Conservation (phyloP, 495 filamentous ascomycete species). For the Aspergillus ostianus region DNA sequence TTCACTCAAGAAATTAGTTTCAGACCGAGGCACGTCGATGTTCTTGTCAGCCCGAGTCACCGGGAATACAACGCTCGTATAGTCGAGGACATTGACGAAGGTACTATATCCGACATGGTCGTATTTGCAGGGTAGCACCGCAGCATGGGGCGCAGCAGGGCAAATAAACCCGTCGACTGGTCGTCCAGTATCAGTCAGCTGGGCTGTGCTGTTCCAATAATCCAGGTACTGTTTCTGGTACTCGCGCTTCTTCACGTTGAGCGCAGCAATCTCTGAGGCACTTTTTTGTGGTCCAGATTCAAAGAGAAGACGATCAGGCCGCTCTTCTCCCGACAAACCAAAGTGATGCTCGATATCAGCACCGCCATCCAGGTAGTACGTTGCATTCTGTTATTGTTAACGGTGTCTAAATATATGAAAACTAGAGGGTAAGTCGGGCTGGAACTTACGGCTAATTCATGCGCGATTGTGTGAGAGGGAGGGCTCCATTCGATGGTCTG, state of each 20-base stretch:
- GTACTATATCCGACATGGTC: slow-evolving; percentile 50
- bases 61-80: slow-evolving; percentile 55
- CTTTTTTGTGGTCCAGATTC: slow-evolving; percentile 28
- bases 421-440: neutral
- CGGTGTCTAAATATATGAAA: neutral
- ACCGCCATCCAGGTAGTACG: slow-evolving; percentile 48
- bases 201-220: slow-evolving; percentile 64
- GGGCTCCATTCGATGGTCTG: slow-evolving; percentile 59
- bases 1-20: slow-evolving; percentile 38
- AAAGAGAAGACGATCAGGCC: slow-evolving; percentile 38
- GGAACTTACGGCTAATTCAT: slow-evolving; percentile 30
- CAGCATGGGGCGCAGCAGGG: slow-evolving; percentile 43
- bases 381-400: slow-evolving; percentile 14
- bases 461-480: slow-evolving; percentile 42
- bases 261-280: slow-evolving; percentile 48
- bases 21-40: slow-evolving; percentile 43
- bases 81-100: slow-evolving; percentile 58
- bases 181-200: slow-evolving; percentile 53
- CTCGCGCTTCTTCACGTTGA: slow-evolving; percentile 58
- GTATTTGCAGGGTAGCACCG: slow-evolving; percentile 49
- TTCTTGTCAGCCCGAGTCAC: slow-evolving; percentile 55
- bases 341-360: slow-evolving; percentile 49
- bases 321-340: slow-evolving; percentile 54
- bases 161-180: slow-evolving; percentile 56
- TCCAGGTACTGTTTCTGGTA: slow-evolving; percentile 65